These are phyloP conservation scores for Paraglomus brasilianum DNA, from an alignment of 192 early-diverging fungal species.

Conservation along the genomic window DNA sequence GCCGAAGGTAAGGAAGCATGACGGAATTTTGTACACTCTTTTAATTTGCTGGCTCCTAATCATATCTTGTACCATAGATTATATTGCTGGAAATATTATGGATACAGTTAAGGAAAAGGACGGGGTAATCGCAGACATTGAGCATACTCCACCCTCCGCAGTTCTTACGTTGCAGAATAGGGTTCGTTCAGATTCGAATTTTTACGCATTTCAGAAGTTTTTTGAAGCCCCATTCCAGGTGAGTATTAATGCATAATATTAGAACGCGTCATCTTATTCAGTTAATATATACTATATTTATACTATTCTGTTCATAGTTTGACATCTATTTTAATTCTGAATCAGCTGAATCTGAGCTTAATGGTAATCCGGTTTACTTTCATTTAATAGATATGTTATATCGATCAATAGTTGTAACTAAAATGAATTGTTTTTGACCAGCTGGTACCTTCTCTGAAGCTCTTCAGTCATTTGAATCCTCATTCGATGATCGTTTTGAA, in stretches of 20 bases:
- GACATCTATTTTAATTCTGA: conserved; percentile 54
- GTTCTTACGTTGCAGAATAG: conserved; percentile 7
- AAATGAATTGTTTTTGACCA: conserved; percentile 17
- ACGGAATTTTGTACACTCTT: no score
- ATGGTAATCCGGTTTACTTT: conserved; percentile 9
- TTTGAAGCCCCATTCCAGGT: conserved; percentile 65
- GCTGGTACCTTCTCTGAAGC: conserved; percentile 38
- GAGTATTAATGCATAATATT: conserved; percentile 6
- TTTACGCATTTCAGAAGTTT: conserved; percentile 63
- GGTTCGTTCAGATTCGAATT: conserved; percentile 41
- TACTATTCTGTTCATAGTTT: conserved; percentile 40
- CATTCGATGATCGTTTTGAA: conserved; percentile 77
- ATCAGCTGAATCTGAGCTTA: conserved; percentile 32
- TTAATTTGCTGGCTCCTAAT: no score
- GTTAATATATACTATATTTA: not conserved
- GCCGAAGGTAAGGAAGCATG: conserved; percentile 54
- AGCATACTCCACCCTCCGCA: not conserved
- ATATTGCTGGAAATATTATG: not conserved
- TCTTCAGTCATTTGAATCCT: conserved; percentile 36
- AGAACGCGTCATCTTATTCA: not conserved
- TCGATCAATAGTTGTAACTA: conserved; percentile 2
- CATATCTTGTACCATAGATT: not conserved
- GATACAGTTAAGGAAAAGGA: not conserved
- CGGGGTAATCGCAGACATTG: no score
- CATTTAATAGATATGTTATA: not conserved